These are phyloP conservation scores for Trichoderma brevicompactum DNA, from an alignment of 2,329 filamentous ascomycete genomes.

Conservation along the genomic window DNA sequence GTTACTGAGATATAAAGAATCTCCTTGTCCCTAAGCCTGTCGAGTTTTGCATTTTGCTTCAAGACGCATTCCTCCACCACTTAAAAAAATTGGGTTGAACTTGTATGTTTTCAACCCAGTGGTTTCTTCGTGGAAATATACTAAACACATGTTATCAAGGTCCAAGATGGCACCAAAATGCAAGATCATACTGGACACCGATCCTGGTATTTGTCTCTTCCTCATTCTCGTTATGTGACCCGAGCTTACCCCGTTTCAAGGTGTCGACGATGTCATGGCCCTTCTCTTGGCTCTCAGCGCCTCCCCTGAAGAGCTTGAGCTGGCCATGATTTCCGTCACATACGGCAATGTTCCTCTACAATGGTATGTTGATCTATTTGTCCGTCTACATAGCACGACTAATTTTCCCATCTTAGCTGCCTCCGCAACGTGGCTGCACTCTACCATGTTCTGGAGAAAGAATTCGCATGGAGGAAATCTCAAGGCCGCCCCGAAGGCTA, in stretches of 20 bases:
- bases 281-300: conserved; percentile 85
- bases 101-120: neutral
- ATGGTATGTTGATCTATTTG: conserved; percentile 57
- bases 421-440: conserved; percentile 86
- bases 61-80: neutral
- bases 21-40: no score
- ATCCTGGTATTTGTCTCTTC: conserved; percentile 43
- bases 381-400: neutral
- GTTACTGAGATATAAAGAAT: no score
- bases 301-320: conserved; percentile 80
- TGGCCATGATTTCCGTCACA: conserved; percentile 84
- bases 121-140: neutral
- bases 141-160: neutral
- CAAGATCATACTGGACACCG: conserved; percentile 93
- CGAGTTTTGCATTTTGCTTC: neutral
- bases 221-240: neutral
- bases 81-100: neutral
- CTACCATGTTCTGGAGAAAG: conserved; percentile 90
- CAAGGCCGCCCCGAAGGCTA: conserved; percentile 72
- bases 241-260: conserved; percentile 41
- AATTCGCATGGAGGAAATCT: conserved; percentile 78
- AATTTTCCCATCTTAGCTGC: conserved; percentile 59
- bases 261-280: conserved; percentile 89
- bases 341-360: conserved; percentile 92
- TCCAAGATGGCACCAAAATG: conserved; percentile 42